These are phyloP conservation scores for Penicillium ochrochloron DNA, from an alignment of 495 filamentous ascomycete genomes.

Conservation along the genomic window DNA sequence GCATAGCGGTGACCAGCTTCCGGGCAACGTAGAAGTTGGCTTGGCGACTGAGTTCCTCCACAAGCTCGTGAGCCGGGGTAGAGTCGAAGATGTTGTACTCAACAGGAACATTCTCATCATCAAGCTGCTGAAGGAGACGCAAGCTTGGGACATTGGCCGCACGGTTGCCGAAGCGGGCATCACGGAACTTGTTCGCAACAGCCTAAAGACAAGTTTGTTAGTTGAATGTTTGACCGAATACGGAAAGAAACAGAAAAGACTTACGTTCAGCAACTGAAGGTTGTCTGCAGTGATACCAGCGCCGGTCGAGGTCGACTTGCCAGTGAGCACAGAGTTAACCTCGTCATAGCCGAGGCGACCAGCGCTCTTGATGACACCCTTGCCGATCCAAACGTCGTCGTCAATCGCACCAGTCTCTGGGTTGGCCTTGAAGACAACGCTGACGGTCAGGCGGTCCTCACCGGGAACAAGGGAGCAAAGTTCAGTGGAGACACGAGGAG, in stretches of 20 bases:
- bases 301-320: constrained; percentile 60
- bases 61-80: constrained; percentile 84
- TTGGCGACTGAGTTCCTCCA: constrained; percentile 92
- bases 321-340: constrained; percentile 77
- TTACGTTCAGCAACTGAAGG: constrained; percentile 76
- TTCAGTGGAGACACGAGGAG: constrained; percentile 79
- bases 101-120: constrained; percentile 97
- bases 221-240: constrained; percentile 8
- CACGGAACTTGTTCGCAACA: constrained; percentile 84
- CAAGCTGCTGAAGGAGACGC: constrained; percentile 88
- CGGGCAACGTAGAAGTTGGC: constrained; percentile 88
- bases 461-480: constrained; percentile 85
- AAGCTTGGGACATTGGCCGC: constrained; percentile 79
- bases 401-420: constrained; percentile 73
- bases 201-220: constrained; percentile 44
- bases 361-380: constrained; percentile 87
- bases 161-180: constrained; percentile 79
- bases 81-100: constrained; percentile 96
- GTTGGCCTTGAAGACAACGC: constrained; percentile 88
- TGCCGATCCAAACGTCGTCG: constrained; percentile 89
- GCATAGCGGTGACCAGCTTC: constrained; percentile 75
- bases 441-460: constrained; percentile 87
- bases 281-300: constrained; percentile 67
- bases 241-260: constrained; percentile 29
- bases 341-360: constrained; percentile 83